Evolutionary conservation across 169 alveolate species (phyloP).

Genomic region (Cyclospora cayetanensis): DNA sequence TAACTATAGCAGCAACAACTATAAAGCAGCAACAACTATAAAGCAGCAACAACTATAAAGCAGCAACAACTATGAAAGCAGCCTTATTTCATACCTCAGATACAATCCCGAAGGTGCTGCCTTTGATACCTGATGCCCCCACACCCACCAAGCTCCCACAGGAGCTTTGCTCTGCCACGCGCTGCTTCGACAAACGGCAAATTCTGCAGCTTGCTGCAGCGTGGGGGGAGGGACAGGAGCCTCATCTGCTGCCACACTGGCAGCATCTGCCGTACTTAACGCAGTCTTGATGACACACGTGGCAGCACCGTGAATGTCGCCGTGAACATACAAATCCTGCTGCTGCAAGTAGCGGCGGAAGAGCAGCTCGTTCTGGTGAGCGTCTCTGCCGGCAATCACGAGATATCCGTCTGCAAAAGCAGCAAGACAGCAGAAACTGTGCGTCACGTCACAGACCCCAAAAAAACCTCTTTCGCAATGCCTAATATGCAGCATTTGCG

Average conservation of each 20-base stretch:
- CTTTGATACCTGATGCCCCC: constrained; percentile 94
- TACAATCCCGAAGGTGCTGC: constrained; percentile 91
- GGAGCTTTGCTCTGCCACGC: constrained; percentile 95
- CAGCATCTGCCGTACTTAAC: not conserved
- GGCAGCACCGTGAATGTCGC: constrained; percentile 98
- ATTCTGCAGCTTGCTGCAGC: constrained; percentile 78
- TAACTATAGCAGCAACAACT: not conserved
- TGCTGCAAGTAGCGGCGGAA: constrained; percentile 90
- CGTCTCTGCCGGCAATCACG: constrained; percentile 93
- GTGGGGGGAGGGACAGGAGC: constrained; percentile 65
- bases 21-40: not conserved
- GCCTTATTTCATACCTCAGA: not conserved
- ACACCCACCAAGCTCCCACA: constrained; percentile 96
- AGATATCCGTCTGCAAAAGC: constrained; percentile 77
- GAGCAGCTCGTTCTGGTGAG: constrained; percentile 94
- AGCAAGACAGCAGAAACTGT: not conserved
- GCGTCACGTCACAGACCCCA: not conserved
- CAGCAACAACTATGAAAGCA: not conserved
- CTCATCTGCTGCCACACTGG: constrained; percentile 27
- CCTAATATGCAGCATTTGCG: too few relatives aligned
- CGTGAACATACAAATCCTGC: constrained; percentile 95
- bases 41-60: not conserved
- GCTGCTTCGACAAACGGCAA: constrained; percentile 91
- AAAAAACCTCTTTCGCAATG: too few relatives aligned
- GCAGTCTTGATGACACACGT: constrained; percentile 93